phyloP scores from a whole-genome alignment of 228 moss, liverwort and hornwort genomes.

The Sphagnum fallax region DNA sequence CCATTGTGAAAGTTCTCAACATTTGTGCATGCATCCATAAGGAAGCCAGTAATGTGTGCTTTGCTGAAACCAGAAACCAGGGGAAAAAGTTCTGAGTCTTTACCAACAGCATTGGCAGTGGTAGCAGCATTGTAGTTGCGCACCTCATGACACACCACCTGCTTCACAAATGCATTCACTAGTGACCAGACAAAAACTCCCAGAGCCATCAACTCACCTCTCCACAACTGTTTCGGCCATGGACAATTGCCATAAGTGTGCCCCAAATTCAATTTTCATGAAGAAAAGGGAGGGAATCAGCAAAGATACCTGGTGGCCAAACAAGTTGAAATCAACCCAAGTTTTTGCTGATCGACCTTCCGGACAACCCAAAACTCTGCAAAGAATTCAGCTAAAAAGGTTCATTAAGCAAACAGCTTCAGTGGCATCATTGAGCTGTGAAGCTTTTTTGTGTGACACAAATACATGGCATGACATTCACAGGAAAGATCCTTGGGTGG shows the following conservation, averaged over 20 bases:
- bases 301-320: slow-evolving; percentile 45
- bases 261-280: background rate
- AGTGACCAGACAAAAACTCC: too few relatives aligned
- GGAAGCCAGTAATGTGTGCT: too few relatives aligned
- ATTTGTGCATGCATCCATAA: too few relatives aligned
- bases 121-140: slow-evolving; percentile 40
- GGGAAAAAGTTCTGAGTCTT: background rate
- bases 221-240: too few relatives aligned
- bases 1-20: too few relatives aligned
- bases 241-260: background rate
- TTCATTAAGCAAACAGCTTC: too few relatives aligned
- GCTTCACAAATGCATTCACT: slow-evolving; percentile 1
- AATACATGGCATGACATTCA: too few relatives aligned
- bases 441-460: too few relatives aligned
- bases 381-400: background rate
- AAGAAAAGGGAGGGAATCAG: background rate
- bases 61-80: background rate
- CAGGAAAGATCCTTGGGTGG: too few relatives aligned
- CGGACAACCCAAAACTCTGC: slow-evolving; percentile 48
- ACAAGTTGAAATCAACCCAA: slow-evolving; percentile 60
- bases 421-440: too few relatives aligned
- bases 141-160: slow-evolving; percentile 62
- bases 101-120: slow-evolving; percentile 53
- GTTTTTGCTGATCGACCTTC: slow-evolving; percentile 57
- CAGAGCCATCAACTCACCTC: too few relatives aligned